Percentiles rank a stretch among this genome's conserved stretches.
These are phyloP conservation scores for Zymoseptoria tritici DNA, from an alignment of 2,329 filamentous ascomycete species.

Conservation along the genomic window DNA sequence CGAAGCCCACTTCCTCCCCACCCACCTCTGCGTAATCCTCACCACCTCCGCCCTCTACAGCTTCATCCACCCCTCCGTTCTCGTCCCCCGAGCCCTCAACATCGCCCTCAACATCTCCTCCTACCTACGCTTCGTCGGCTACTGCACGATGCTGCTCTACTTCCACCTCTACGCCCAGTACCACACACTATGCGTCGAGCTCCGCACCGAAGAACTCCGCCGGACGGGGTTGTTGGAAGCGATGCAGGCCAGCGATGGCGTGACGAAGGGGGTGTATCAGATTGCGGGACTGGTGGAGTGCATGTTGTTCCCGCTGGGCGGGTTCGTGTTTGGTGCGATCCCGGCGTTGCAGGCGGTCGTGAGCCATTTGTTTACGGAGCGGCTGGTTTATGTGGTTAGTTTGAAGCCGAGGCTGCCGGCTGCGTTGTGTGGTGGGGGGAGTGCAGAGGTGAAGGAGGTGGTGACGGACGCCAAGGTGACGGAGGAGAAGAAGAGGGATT, in stretches of 20 bases:
- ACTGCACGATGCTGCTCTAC: slow-evolving; percentile 56
- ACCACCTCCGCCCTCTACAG: slow-evolving; percentile 55
- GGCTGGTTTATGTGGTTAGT: slow-evolving; percentile 64
- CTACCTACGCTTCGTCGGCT: slow-evolving; percentile 52
- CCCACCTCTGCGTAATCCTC: slow-evolving; percentile 59
- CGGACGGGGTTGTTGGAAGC: slow-evolving; percentile 56
- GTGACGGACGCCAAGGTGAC: not conserved
- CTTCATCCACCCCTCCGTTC: slow-evolving; percentile 45
- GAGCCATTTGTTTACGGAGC: slow-evolving; percentile 62
- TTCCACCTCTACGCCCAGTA: slow-evolving; percentile 62
- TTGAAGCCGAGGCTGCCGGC: slow-evolving; percentile 47
- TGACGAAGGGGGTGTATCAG: slow-evolving; percentile 21
- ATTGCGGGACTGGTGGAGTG: slow-evolving; percentile 53
- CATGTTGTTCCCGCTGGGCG: slow-evolving; percentile 58
- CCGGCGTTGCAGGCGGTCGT: slow-evolving; percentile 61
- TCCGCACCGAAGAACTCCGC: slow-evolving; percentile 59
- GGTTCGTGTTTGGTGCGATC: slow-evolving; percentile 60
- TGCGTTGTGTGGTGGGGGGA: not conserved
- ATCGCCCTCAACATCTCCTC: slow-evolving; percentile 57
- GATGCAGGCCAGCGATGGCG: slow-evolving; percentile 38
- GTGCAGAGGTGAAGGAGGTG: not conserved
- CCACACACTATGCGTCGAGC: slow-evolving; percentile 54
- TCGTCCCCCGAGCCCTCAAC: slow-evolving; percentile 47
- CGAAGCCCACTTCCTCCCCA: slow-evolving; percentile 64
- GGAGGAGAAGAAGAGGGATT: not conserved